Conservation (phyloP, 2,329 filamentous ascomycete genomes). For the Colletotrichum agaves region DNA sequence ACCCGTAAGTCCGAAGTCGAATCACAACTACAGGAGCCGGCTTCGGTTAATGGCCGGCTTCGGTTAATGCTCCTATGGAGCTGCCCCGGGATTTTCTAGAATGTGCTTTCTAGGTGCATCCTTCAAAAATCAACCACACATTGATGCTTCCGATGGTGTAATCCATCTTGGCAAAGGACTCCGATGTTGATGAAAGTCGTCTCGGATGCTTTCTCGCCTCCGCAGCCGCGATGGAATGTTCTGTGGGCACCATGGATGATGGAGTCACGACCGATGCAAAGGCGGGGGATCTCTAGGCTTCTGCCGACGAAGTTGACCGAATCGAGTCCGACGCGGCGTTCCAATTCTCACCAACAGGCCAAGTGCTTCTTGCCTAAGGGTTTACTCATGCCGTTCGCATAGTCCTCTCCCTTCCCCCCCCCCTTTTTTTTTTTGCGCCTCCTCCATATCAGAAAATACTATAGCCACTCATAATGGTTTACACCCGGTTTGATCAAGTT, state of each 20-base stretch:
- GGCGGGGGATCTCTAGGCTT: neutral
- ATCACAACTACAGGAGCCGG: neutral
- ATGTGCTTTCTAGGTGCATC: constrained; percentile 3
- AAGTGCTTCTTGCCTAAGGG: neutral
- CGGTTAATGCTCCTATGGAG: neutral
- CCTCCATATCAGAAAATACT: no score
- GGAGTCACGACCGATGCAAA: neutral
- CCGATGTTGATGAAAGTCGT: neutral
- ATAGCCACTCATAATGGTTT: no score
- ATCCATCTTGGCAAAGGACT: neutral
- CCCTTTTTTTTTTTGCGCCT: no score
- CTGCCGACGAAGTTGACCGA: constrained; percentile 15
- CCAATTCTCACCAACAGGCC: neutral
- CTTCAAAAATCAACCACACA: neutral
- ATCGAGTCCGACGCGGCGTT: constrained; percentile 22
- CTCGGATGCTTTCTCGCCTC: constrained; percentile 14
- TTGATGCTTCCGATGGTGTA: neutral
- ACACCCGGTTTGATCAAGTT: no score
- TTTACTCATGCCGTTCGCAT: no score
- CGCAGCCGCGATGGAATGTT: neutral
- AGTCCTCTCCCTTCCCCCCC: no score
- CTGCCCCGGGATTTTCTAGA: constrained; percentile 1
- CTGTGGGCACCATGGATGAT: neutral
- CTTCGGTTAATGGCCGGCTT: neutral
- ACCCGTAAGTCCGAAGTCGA: neutral